Evolutionary conservation across 169 alveolate genomes (phyloP), one percentile per base, ranked within the genome.

Genomic region (Plasmodium gaboni): DNA sequence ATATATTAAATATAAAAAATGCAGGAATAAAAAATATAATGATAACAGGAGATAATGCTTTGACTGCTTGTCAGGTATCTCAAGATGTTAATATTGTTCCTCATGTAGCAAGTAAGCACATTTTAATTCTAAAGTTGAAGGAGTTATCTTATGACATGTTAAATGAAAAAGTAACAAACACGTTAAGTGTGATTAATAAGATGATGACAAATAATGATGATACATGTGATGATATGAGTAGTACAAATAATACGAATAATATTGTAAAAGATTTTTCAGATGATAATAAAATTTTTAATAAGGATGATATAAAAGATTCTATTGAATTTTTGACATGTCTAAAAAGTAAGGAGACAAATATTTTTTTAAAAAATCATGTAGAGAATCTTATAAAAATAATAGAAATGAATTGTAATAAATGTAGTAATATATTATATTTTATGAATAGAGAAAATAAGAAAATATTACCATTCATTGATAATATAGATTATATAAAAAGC

Each of bases 41-140:
- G 98, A 98, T 99, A 60, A 98, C 99, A 4, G 99, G 99, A 51
- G 99, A 99, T 95, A 98, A 98, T 93, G 96, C 98, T n/a, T 92
- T 97, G 57, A 98, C 99, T 7, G 99, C 99, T 1, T 97, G 98
- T 48, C 98, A 98, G 80, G 99, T 99, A 13, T 98, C 99, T 6
- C 94, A 91, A 57, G 97, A 96, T 32, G 95, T 95, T 1, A 92
- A 94, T 63, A 87, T 93, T 22, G 64, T 76, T 12, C 85, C 90
- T 8, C 7, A 64, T 8, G 85, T 85, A 24, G 70, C 46, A 26
- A 22, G 6, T 28, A 74, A 74, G 28, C 92, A 88, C 10, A 74
- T 88, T 4, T 42, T 92, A 28, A 88, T 92, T 51, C 88, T 97
- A 50, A 89, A 95, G 64, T 70, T 95, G 60, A 97, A 63, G 26